Conservation (phyloP, 352 stramenopile genomes). For the Peronospora destructor region DNA sequence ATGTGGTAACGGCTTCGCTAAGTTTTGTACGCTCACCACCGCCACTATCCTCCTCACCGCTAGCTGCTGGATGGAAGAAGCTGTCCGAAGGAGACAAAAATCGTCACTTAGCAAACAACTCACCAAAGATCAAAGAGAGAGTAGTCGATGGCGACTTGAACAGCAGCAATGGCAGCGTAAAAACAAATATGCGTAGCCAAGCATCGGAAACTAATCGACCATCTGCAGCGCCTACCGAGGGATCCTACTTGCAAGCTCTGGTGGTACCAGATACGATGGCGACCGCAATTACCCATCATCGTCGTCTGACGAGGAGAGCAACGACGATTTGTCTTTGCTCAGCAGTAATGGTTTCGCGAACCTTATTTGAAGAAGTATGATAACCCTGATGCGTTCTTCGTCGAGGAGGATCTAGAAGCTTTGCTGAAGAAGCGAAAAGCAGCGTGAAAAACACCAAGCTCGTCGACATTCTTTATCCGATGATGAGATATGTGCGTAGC, state of each 20-base stretch:
- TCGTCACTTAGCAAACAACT: constrained; percentile 6
- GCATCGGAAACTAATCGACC: no score
- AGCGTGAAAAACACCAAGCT: no score
- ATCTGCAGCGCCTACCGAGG: constrained; percentile 12
- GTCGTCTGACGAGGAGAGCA: constrained; percentile 34
- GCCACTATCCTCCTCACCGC: constrained; percentile 1
- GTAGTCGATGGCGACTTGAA: constrained; percentile 6
- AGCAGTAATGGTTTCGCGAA: constrained; percentile 24
- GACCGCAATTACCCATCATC: constrained; percentile 27
- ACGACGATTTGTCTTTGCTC: constrained; percentile 30
- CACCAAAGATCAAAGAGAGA: constrained; percentile 8
- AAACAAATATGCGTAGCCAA: no score
- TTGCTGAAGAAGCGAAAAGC: constrained; percentile 29
- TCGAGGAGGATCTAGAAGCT: constrained; percentile 32
- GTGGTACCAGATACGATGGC: constrained; percentile 17
- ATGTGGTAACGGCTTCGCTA: constrained; percentile 7
- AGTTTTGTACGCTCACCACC: constrained; percentile 13
- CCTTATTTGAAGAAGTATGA: constrained; percentile 29
- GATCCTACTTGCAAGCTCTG: constrained; percentile 22
- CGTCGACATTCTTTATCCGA: no score
- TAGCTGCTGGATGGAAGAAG: constrained; percentile 9
- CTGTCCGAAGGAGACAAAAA: constrained; percentile 5
- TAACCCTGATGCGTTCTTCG: constrained; percentile 25
- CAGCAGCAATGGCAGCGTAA: constrained; percentile 13
- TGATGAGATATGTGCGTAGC: no score